Conservation (phyloP, 2,329 filamentous ascomycete species). For the Fusarium drepaniforme region DNA sequence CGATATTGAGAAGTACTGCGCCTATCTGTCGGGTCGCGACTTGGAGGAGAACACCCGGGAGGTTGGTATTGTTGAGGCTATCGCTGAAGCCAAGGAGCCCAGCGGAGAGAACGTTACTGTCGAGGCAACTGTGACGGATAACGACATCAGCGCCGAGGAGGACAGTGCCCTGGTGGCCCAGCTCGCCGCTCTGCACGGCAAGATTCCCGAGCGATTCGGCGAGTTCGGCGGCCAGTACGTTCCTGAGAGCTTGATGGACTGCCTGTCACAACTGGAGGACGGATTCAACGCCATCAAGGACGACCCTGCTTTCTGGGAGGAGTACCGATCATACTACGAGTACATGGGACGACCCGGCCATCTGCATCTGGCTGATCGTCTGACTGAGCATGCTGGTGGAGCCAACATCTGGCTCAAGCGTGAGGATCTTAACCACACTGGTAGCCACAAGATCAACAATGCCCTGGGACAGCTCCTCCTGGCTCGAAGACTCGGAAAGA, state of each 20-base stretch:
- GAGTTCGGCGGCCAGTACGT: slow-evolving; percentile 98
- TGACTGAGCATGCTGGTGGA: slow-evolving; percentile 90
- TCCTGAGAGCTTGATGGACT: slow-evolving; percentile 98
- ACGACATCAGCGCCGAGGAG: slow-evolving; percentile 69
- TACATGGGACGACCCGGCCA: slow-evolving; percentile 97
- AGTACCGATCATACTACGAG: slow-evolving; percentile 94
- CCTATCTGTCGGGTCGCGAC: slow-evolving; percentile 69
- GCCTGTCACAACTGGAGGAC: slow-evolving; percentile 87
- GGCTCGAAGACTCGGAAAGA: slow-evolving; percentile 90
- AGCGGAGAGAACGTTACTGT: slow-evolving; percentile 60
- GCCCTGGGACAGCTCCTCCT: slow-evolving; percentile 93
- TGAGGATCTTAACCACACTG: slow-evolving; percentile 97
- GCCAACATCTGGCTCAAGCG: slow-evolving; percentile 98
- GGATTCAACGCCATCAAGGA: slow-evolving; percentile 91
- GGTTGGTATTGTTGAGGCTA: slow-evolving; percentile 77
- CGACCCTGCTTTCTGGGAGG: slow-evolving; percentile 95
- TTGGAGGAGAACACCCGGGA: slow-evolving; percentile 66
- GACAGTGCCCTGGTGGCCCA: slow-evolving; percentile 80
- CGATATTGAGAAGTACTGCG: slow-evolving; percentile 88
- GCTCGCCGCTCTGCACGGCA: slow-evolving; percentile 83
- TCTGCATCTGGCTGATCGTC: slow-evolving; percentile 86
- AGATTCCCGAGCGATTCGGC: slow-evolving; percentile 88
- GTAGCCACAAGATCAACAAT: slow-evolving; percentile 99
- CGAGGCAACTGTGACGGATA: slow-evolving; percentile 73
- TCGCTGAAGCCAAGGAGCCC: slow-evolving; percentile 64